These are phyloP conservation scores for Colletotrichum sp. DNA, from an alignment of 2,329 filamentous ascomycete genomes.

Conservation along the genomic window DNA sequence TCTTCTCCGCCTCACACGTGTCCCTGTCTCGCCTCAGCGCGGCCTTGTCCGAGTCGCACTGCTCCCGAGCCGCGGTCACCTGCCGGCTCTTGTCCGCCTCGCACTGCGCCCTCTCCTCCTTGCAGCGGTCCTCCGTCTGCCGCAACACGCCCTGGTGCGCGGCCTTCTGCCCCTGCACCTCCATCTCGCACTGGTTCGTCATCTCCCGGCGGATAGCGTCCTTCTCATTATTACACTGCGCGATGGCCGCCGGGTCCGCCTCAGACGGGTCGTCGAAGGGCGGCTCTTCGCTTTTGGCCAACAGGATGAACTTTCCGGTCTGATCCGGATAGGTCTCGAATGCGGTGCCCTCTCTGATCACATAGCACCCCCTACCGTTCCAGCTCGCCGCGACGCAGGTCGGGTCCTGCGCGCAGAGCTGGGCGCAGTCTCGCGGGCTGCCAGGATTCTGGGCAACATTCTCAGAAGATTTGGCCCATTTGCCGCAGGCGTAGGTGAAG, in stretches of 20 bases:
- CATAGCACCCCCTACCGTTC: background rate
- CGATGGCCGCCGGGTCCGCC: background rate
- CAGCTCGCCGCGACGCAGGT: background rate
- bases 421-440: background rate
- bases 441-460: fast-evolving
- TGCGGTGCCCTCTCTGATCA: background rate
- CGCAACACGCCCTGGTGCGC: background rate
- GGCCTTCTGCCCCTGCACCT: background rate
- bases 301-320: no score
- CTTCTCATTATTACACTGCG: background rate
- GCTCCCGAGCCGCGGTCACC: background rate
- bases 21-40: fast-evolving
- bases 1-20: background rate
- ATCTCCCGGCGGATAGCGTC: background rate
- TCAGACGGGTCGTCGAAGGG: fast-evolving
- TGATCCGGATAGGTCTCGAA: no score
- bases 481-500: background rate
- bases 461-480: no score
- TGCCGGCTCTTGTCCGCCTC: background rate
- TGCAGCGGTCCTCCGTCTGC: background rate
- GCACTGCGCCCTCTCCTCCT: background rate
- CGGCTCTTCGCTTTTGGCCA: background rate
- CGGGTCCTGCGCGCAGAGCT: background rate
- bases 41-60: background rate
- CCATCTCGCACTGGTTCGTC: background rate